phyloP scores from a whole-genome alignment of 805 yeast species.

The Pichia rugopelliculosa region DNA sequence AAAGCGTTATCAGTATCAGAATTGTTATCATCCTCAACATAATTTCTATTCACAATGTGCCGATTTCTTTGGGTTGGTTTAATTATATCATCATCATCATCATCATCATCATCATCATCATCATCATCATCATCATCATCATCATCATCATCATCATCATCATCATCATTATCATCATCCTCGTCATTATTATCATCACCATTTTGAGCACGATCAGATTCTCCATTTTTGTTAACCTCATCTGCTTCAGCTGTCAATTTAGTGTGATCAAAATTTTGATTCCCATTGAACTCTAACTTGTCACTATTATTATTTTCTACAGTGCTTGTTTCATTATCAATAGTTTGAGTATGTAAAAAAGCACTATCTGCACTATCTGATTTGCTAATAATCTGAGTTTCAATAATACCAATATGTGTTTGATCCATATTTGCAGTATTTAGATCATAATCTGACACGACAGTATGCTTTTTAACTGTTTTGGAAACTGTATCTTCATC shows the following conservation, averaged over 20 bases:
- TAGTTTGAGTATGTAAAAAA: background rate
- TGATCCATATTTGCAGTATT: background rate
- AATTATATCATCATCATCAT: conserved; percentile 7
- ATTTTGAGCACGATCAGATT: background rate
- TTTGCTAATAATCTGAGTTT: background rate
- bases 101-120: conserved; percentile 6
- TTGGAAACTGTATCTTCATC: background rate
- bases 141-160: background rate
- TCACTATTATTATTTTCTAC: too few relatives aligned
- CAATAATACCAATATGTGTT: background rate
- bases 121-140: background rate
- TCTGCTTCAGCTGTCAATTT: too few relatives aligned
- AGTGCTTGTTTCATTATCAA: background rate
- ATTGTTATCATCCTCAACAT: background rate
- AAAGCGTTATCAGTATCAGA: background rate
- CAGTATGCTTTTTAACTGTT: background rate
- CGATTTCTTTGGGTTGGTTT: background rate
- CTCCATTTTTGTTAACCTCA: background rate
- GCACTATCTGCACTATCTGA: too few relatives aligned
- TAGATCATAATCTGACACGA: background rate
- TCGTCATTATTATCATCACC: background rate
- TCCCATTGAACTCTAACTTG: too few relatives aligned
- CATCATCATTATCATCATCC: background rate
- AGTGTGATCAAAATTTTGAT: too few relatives aligned
- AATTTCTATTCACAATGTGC: background rate